Conservation (phyloP, 768 basidiomycete species). For the Amanita pallidorosea region DNA sequence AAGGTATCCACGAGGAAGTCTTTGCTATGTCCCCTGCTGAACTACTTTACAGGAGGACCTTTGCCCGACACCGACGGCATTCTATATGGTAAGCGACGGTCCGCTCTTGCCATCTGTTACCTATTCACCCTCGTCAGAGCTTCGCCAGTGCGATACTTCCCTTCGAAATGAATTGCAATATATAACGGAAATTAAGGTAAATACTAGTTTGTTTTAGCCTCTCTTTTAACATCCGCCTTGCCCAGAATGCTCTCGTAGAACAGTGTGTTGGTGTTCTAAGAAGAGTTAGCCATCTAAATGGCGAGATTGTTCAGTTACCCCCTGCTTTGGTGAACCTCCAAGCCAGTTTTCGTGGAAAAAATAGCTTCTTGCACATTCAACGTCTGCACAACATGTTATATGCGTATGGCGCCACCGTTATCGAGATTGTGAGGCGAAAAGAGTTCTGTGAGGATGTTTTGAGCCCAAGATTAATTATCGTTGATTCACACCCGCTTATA, state of each 20-base stretch:
- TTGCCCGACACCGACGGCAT: slow-evolving; percentile 37
- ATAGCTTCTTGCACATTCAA: slow-evolving; percentile 84
- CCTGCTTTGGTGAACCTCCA: slow-evolving; percentile 55
- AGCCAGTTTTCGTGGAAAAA: slow-evolving; percentile 59
- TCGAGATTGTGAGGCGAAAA: slow-evolving; percentile 85
- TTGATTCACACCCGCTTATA: slow-evolving; percentile 15
- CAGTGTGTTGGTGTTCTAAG: slow-evolving; percentile 58
- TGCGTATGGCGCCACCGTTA: slow-evolving; percentile 83
- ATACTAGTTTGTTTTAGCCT: slow-evolving; percentile 3
- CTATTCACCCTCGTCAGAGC: slow-evolving; percentile 29
- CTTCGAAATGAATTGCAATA: slow-evolving; percentile 52
- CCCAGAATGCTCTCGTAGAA: slow-evolving; percentile 62
- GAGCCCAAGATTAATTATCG: not conserved
- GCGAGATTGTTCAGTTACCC: slow-evolving; percentile 69
- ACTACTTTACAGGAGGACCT: slow-evolving; percentile 21
- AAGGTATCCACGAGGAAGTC: slow-evolving; percentile 1
- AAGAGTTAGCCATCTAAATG: slow-evolving; percentile 72
- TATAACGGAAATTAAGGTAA: slow-evolving; percentile 46
- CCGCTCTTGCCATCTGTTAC: not conserved
- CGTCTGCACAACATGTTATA: slow-evolving; percentile 85
- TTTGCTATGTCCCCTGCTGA: not conserved
- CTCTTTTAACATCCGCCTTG: slow-evolving; percentile 14
- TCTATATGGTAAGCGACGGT: slow-evolving; percentile 34
- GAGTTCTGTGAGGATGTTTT: slow-evolving; percentile 58
- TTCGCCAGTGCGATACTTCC: slow-evolving; percentile 49